phyloP scores from a whole-genome alignment of 169 alveolate genomes.

The Miamiensis avidus region DNA sequence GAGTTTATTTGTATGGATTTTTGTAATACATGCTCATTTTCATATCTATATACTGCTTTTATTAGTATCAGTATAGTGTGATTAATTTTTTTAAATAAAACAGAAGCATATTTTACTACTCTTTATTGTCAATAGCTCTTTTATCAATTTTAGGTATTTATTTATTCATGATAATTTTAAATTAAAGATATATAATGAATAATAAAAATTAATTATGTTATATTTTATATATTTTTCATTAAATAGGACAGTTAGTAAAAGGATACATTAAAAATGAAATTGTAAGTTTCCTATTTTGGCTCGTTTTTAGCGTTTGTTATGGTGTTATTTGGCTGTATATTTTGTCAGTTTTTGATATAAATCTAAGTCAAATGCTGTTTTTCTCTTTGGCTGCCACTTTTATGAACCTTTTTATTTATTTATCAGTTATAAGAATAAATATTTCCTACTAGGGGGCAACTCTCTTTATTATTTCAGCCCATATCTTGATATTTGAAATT shows the following conservation, averaged over 20 bases:
- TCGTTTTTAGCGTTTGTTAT: background rate
- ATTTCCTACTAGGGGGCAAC: background rate
- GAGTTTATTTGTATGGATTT: background rate
- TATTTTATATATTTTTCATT: no score
- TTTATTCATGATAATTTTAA: no score
- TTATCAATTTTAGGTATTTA: background rate
- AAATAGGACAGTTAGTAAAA: background rate
- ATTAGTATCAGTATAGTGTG: no score
- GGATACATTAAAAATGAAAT: background rate
- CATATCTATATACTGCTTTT: background rate
- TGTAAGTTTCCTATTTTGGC: background rate
- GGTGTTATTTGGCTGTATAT: background rate
- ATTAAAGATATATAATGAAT: no score
- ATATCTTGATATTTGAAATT: background rate
- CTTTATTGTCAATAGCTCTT: background rate
- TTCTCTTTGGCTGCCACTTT: background rate
- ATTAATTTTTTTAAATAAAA: no score
- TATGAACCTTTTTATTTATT: no score
- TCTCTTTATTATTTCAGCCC: no score
- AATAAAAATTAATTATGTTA: no score
- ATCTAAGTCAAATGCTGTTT: background rate
- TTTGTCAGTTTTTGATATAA: background rate
- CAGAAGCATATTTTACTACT: no score
- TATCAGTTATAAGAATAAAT: background rate
- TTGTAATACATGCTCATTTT: background rate